phyloP scores from a whole-genome alignment of 495 filamentous ascomycete species.

The Daldinia decipiens region DNA sequence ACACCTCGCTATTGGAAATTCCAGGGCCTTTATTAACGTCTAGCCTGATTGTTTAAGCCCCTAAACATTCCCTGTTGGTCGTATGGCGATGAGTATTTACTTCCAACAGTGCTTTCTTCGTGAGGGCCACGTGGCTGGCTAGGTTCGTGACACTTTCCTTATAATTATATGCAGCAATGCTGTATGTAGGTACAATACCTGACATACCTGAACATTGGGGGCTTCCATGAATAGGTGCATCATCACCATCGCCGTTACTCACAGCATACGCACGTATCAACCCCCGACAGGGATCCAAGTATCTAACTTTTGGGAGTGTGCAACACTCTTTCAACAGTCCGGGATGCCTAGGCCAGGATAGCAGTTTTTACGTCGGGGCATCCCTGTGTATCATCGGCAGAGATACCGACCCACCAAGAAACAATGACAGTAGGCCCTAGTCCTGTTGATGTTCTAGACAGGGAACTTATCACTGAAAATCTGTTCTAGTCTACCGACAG shows the following conservation, averaged over 20 bases:
- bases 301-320: neutral
- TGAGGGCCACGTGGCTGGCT: too few species aligned
- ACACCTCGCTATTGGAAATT: slow-evolving; percentile 8
- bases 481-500: slow-evolving; percentile 18
- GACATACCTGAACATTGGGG: neutral
- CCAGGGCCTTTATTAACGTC: slow-evolving; percentile 16
- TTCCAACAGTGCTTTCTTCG: too few species aligned
- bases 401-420: slow-evolving; percentile 27
- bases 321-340: slow-evolving; percentile 5
- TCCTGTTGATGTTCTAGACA: slow-evolving; percentile 1
- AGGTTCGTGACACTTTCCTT: too few species aligned
- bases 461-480: slow-evolving; percentile 1
- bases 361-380: slow-evolving; percentile 16
- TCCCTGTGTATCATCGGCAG: slow-evolving; percentile 34
- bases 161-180: too few species aligned
- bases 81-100: neutral
- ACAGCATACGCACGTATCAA: slow-evolving; percentile 31
- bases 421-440: neutral
- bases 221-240: neutral
- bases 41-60: slow-evolving; percentile 6
- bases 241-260: slow-evolving; percentile 8
- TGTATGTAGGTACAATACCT: too few species aligned
- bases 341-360: slow-evolving; percentile 9
- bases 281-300: slow-evolving; percentile 4
- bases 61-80: slow-evolving; percentile 2